Percentiles rank a stretch among this genome's conserved stretches.
phyloP scores from a whole-genome alignment of 192 early-diverging fungal genomes.

The Phycomyces nitens region DNA sequence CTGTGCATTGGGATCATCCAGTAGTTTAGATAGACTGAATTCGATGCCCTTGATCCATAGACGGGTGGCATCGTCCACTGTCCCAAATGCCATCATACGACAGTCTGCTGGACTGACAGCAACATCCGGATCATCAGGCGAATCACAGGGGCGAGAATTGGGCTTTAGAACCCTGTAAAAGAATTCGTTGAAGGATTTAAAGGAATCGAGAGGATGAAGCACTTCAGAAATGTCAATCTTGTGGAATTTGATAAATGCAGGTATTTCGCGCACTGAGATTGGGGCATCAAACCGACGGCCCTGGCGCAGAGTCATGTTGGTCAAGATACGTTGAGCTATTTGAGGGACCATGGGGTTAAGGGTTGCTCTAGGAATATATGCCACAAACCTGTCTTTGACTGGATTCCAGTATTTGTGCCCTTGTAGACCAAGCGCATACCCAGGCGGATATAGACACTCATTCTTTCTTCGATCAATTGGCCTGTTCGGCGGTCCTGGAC shows the following conservation, averaged over 20 bases:
- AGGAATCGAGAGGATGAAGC: conserved; percentile 61
- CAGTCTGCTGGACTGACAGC: conserved; percentile 75
- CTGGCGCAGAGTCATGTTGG: conserved; percentile 61
- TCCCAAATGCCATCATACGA: conserved; percentile 63
- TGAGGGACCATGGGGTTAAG: too few relatives aligned
- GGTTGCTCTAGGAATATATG: too few relatives aligned
- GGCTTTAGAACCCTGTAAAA: conserved; percentile 81
- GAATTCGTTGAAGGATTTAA: conserved; percentile 81
- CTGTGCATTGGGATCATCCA: conserved; percentile 48
- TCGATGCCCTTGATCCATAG: conserved; percentile 80
- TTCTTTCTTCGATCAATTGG: conserved; percentile 70
- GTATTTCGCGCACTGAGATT: conserved; percentile 58
- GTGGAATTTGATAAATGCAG: conserved; percentile 71
- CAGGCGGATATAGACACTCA: conserved; percentile 71
- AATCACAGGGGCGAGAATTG: conserved; percentile 43
- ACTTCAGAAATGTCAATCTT: conserved; percentile 64
- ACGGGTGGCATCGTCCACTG: conserved; percentile 59
- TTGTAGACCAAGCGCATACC: conserved; percentile 80
- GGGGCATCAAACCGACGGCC: conserved; percentile 70
- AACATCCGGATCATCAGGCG: conserved; percentile 46
- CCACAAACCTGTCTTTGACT: conserved; percentile 36
- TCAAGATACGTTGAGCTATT: conserved; percentile 39
- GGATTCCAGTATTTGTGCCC: conserved; percentile 45
- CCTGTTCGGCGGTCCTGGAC: conserved; percentile 69
- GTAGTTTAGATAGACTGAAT: conserved; percentile 59